A percentile compares a stretch with the other conserved stretches of the same genome.
phyloP scores from a whole-genome alignment of 208 protist genomes.

The Tetramitus jugosus region DNA sequence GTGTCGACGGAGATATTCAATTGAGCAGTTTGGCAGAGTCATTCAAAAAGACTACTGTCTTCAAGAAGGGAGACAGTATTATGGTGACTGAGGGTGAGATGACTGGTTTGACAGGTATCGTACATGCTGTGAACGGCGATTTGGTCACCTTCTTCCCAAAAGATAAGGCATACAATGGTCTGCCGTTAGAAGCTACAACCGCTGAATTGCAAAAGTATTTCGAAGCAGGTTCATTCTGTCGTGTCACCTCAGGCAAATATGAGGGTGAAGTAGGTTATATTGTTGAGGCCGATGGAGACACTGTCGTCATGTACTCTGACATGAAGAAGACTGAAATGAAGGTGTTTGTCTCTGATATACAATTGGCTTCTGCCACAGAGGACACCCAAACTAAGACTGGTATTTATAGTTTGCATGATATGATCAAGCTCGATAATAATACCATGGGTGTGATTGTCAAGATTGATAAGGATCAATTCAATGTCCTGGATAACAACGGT shows the following conservation, averaged over 20 bases:
- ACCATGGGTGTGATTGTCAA: slow-evolving; percentile 49
- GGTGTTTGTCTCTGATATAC: slow-evolving; percentile 41
- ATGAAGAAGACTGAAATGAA: slow-evolving; percentile 41
- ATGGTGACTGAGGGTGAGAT: slow-evolving; percentile 49
- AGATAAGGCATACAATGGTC: neutral
- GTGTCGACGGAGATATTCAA: neutral
- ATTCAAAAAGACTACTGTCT: slow-evolving; percentile 21
- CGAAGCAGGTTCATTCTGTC: slow-evolving; percentile 46
- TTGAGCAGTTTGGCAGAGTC: neutral
- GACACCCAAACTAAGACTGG: slow-evolving; percentile 35
- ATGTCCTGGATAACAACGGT: slow-evolving; percentile 44
- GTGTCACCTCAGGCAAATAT: slow-evolving; percentile 45
- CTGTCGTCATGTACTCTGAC: slow-evolving; percentile 40
- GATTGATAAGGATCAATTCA: slow-evolving; percentile 46
- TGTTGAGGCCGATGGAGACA: slow-evolving; percentile 32
- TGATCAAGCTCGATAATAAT: slow-evolving; percentile 43
- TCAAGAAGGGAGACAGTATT: slow-evolving; percentile 45
- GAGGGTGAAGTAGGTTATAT: slow-evolving; percentile 51
- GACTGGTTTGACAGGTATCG: slow-evolving; percentile 43
- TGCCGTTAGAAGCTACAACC: slow-evolving; percentile 25
- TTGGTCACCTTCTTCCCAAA: slow-evolving; percentile 34
- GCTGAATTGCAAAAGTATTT: slow-evolving; percentile 51
- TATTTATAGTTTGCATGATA: slow-evolving; percentile 48
- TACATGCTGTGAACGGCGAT: slow-evolving; percentile 42
- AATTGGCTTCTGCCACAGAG: slow-evolving; percentile 37